Evolutionary conservation across 2,329 filamentous ascomycete genomes (phyloP).

Genomic region (Orbilia brochopaga): DNA sequence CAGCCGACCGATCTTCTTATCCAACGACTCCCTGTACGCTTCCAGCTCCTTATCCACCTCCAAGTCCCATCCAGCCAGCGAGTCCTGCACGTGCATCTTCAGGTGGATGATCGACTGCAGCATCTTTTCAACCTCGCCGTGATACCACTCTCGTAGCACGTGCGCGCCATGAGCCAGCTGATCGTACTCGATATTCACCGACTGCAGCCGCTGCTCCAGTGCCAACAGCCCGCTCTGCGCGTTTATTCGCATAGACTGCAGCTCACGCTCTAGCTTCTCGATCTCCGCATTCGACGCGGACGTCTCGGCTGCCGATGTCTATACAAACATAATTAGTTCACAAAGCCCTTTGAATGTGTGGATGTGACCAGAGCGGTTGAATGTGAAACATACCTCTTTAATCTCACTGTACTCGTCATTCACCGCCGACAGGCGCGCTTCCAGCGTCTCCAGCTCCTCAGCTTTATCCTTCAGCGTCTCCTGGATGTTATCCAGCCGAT

Average conservation of each 20-base stretch:
- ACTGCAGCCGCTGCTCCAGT: slow-evolving; percentile 94
- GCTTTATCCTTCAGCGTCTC: slow-evolving; percentile 96
- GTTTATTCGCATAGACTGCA: slow-evolving; percentile 87
- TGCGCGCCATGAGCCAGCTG: slow-evolving; percentile 85
- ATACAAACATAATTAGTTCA: slow-evolving; percentile 55
- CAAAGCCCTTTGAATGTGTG: slow-evolving; percentile 17
- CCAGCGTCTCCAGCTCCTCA: slow-evolving; percentile 87
- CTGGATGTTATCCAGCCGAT: slow-evolving; percentile 90
- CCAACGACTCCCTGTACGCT: slow-evolving; percentile 65
- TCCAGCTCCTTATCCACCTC: slow-evolving; percentile 95
- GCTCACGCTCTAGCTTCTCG: slow-evolving; percentile 97
- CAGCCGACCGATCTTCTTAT: slow-evolving; percentile 54
- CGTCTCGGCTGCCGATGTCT: slow-evolving; percentile 80
- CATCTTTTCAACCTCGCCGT: slow-evolving; percentile 94
- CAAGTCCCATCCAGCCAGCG: slow-evolving; percentile 88
- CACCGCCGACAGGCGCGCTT: slow-evolving; percentile 83
- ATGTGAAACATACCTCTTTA: slow-evolving; percentile 71
- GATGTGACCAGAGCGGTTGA: too few species aligned
- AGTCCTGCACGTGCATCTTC: slow-evolving; percentile 95
- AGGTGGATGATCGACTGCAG: slow-evolving; percentile 97
- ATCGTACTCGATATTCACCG: slow-evolving; percentile 95
- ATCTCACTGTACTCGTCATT: slow-evolving; percentile 94
- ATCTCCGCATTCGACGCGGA: slow-evolving; percentile 89
- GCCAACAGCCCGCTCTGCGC: slow-evolving; percentile 85
- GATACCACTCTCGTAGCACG: slow-evolving; percentile 89